Evolutionary conservation across 495 filamentous ascomycete genomes (phyloP), one percentile per base, ranked within the genome.

Genomic region (Tuber magnatum): DNA sequence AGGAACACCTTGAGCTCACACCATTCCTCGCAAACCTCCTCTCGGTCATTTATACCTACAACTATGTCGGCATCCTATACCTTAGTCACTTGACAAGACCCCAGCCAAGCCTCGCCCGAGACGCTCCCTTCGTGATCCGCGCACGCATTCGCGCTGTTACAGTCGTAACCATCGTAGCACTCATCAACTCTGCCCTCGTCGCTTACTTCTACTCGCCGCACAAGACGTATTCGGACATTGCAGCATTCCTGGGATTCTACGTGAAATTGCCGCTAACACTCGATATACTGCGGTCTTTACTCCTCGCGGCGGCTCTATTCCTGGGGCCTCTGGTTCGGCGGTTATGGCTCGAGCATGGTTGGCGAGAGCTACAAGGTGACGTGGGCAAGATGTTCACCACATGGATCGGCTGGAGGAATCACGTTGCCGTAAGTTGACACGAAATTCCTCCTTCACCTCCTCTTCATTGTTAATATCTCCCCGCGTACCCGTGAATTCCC

Each of bases 21-120:
- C 76, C 81, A 6, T 68, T 77, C 56, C 32, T 71, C 28, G 81
- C 81, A 24, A 79, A 75, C 46, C 68, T 77, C 41, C 10, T 77
- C 70, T 83, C 75, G 18, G 48, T 94, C 73, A 82, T 90, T 74
- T 93, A 94, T 83, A 97, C 94, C 7, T 81, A 93, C 75, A 83
- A 91, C 85, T 99, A 97, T 86, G 93, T 98, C 84, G 84, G 92
- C 44, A 94, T 95, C 44, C 93, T 99, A 86, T 98, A 98, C 85
- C 85, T 94, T 77, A 95, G 90, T 38, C 80, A 88, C 9, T 86
- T 88, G 42, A 95, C 94, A 9, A 91, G 94, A 32, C 94, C 94
- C 5, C 93, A 93, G 1, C 88, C 89, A n/a, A 89, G 87, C 71
- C 88, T 97, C 32, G 91, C 92, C 72, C 90, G 95, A 74, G 94